Evolutionary conservation across 2,329 filamentous ascomycete genomes (phyloP), one percentile per base, ranked within the genome.

Genomic region (Nannizziopsis barbatae): DNA sequence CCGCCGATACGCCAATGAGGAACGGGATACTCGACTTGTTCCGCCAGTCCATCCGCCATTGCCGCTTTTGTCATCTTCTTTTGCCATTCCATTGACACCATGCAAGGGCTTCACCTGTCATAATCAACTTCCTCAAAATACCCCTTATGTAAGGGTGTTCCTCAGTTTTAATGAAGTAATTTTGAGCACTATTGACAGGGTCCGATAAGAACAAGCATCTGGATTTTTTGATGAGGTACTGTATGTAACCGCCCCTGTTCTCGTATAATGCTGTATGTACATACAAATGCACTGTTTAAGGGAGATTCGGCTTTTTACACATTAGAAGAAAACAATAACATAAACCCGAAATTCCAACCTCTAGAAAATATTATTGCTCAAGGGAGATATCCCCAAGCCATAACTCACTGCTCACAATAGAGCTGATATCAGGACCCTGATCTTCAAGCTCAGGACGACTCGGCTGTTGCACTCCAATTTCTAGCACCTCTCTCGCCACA

Each of bases 401-500:
- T 42, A 53, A 14, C 12, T 56, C 52, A 47, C 45, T 54, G 45
- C 44, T 52, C 17, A 56, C 45, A 12, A 56, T 48, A 11, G 53
- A 42, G 27, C 38, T 47, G 31, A 56, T 51, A 36, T 56, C 54
- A 2, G 53, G 52, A 0, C 52, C 52, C 5, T 18, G 35, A 32
- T 56, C 54, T 11, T 52, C 52, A 6, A 46, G 11, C 10, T 17
- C 30, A 10, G 48, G 27, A 12, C 49, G 42, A 2, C 27, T 39
- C 20, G 50, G 46, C 9, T 64, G 65, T 22, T 64, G 62, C 10
- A 68, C 53, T 4, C 66, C 65, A 36, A 69, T 55, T 22, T 67
- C 65, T 54, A 75, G 73, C 33, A 90, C 81, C 56, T 88, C 83
- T 58, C 84, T 79, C n/a, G 86, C 85, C 14, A 92, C 84, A 7